A percentile compares a stretch with the other conserved stretches of the same genome.
phyloP scores from a whole-genome alignment of 441 rosid genomes.

The Pelargonium australe region DNA sequence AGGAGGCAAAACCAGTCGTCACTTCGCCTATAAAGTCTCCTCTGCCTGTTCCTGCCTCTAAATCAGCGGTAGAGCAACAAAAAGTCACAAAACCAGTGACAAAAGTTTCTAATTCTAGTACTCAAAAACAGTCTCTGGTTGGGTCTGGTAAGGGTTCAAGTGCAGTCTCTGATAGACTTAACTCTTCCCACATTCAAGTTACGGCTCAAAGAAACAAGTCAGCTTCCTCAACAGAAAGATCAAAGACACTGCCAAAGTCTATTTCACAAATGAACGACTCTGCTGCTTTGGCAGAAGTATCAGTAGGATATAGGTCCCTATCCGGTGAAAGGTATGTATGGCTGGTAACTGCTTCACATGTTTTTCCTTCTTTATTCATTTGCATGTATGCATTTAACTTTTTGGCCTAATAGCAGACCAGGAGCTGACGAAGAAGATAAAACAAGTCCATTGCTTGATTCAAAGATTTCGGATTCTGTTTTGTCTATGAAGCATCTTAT shows the following conservation, averaged over 20 bases:
- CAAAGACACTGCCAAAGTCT: constrained; percentile 47
- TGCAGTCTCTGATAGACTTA: constrained; percentile 32
- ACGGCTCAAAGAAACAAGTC: constrained; percentile 44
- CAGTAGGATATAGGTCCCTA: constrained; percentile 32
- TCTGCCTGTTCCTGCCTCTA: constrained; percentile 26
- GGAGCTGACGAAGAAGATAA: constrained; percentile 49
- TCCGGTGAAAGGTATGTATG: constrained; percentile 41
- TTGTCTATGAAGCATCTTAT: constrained; percentile 84
- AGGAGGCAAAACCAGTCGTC: constrained; percentile 33
- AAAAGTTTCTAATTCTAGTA: constrained; percentile 31
- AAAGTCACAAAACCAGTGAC: constrained; percentile 31
- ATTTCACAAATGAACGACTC: constrained; percentile 29
- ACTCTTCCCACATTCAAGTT: constrained; percentile 40
- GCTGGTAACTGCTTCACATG: constrained; percentile 17
- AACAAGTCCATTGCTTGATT: constrained; percentile 32
- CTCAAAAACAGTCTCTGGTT: constrained; percentile 45
- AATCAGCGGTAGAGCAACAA: constrained; percentile 36
- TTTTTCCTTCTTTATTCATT: constrained; percentile 13
- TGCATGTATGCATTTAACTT: constrained; percentile 12
- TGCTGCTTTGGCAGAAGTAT: constrained; percentile 33
- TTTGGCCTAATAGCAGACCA: constrained; percentile 32
- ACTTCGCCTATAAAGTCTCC: constrained; percentile 56
- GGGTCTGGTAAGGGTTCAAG: constrained; percentile 42
- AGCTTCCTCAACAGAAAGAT: constrained; percentile 48
- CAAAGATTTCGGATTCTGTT: constrained; percentile 58